These are phyloP conservation scores for Rhynchosporium agropyri DNA, from an alignment of 2,329 filamentous ascomycete species.

Conservation along the genomic window DNA sequence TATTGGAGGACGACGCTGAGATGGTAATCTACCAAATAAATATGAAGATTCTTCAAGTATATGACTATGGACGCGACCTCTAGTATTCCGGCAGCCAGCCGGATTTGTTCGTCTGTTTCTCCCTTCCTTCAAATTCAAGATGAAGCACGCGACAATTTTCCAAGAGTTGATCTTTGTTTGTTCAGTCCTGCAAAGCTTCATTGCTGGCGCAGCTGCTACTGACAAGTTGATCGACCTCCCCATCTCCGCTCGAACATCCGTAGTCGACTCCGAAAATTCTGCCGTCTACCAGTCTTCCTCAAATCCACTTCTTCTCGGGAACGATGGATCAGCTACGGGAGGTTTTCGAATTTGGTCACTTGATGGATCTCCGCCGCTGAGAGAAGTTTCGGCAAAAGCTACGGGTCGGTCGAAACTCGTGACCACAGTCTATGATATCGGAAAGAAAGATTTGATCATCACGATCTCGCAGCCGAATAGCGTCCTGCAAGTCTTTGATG, in stretches of 20 bases:
- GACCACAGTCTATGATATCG: conserved; percentile 6
- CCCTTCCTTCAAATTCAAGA: neutral
- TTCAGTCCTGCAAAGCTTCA: neutral
- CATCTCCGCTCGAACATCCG: conserved; percentile 1
- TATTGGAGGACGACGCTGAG: neutral
- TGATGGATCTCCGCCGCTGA: neutral
- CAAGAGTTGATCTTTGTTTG: neutral
- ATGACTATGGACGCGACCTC: conserved; percentile 11
- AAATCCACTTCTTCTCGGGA: conserved; percentile 4
- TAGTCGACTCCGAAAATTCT: conserved; percentile 1
- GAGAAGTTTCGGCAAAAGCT: neutral
- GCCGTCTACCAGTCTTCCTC: conserved; percentile 4
- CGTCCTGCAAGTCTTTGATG: conserved; percentile 7
- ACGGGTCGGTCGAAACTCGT: conserved; percentile 14
- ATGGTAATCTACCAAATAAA: neutral
- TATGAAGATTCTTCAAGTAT: neutral
- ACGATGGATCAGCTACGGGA: conserved; percentile 13
- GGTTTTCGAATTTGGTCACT: conserved; percentile 12
- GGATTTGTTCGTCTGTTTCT: neutral
- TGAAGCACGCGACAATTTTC: neutral
- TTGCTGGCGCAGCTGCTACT: conserved; percentile 1
- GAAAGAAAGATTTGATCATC: conserved; percentile 9
- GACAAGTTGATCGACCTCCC: conserved; percentile 11
- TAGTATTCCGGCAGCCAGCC: neutral
- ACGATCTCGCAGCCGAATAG: conserved; percentile 13